Conservation (phyloP, 2,329 filamentous ascomycete genomes). For the Aspergillus phoenicis region DNA sequence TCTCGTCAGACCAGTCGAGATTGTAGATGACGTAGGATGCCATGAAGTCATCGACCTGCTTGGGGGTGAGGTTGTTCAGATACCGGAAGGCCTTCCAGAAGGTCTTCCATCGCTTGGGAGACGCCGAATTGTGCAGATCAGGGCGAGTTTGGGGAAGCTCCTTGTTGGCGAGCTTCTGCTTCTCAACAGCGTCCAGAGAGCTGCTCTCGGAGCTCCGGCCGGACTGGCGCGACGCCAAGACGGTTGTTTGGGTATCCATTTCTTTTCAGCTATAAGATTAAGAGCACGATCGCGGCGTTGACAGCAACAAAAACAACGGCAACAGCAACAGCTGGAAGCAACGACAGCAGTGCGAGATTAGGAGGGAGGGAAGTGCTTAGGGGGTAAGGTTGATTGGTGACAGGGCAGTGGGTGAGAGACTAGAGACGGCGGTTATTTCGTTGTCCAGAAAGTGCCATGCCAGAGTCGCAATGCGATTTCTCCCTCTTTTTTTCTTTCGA, state of each 20-base stretch:
- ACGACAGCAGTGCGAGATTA: neutral
- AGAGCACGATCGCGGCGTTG: neutral
- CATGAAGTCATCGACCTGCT: constrained; percentile 60
- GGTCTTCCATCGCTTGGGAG: constrained; percentile 53
- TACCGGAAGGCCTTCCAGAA: constrained; percentile 56
- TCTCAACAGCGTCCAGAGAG: constrained; percentile 31
- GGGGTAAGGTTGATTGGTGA: neutral
- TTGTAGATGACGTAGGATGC: constrained; percentile 60
- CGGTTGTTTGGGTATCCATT: constrained; percentile 22
- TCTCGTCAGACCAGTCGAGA: constrained; percentile 57
- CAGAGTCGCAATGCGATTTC: constrained; percentile 4
- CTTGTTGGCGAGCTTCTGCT: constrained; percentile 24
- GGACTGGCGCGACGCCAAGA: constrained; percentile 25
- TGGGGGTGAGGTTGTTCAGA: constrained; percentile 51
- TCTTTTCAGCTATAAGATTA: constrained; percentile 8
- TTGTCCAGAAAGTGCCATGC: constrained; percentile 14
- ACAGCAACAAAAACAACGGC: neutral
- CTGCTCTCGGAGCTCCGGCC: constrained; percentile 33
- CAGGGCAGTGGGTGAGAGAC: neutral
- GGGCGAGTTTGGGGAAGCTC: constrained; percentile 10
- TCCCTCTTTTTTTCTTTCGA: constrained; percentile 8
- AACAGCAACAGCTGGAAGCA: neutral
- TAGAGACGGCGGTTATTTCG: constrained; percentile 4
- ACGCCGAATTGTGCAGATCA: constrained; percentile 49
- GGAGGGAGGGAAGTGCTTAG: neutral